Evolutionary conservation across 345 rosid species (phyloP).

Genomic region (Eucalyptus microcorys): DNA sequence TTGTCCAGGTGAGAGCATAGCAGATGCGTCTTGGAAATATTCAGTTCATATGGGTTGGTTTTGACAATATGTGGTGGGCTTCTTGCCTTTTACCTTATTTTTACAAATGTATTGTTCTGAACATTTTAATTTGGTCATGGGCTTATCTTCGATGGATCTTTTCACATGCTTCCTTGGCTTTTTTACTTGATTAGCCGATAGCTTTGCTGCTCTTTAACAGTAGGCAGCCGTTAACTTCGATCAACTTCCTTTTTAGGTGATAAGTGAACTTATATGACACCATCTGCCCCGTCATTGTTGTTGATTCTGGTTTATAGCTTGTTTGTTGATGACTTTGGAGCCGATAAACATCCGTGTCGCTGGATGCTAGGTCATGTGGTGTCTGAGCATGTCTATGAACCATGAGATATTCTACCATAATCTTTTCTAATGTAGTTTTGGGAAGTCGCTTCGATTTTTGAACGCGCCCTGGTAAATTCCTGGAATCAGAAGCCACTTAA

Average conservation of each 20-base stretch:
- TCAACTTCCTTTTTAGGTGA: background rate
- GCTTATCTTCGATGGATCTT: slow-evolving; percentile 9
- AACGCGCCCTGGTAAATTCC: background rate
- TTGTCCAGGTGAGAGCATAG: slow-evolving; percentile 25
- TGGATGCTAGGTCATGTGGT: background rate
- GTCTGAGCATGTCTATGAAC: background rate
- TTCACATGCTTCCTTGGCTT: background rate
- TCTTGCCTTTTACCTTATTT: background rate
- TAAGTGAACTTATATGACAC: background rate
- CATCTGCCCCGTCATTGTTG: background rate
- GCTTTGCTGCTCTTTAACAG: background rate
- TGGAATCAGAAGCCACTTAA: background rate
- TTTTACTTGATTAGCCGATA: background rate
- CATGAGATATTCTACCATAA: background rate
- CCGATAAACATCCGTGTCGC: background rate
- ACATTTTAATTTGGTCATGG: slow-evolving; percentile 9
- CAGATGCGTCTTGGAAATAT: background rate
- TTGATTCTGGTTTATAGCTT: background rate
- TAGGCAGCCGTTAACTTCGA: background rate
- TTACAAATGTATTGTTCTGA: slow-evolving; percentile 2
- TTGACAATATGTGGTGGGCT: background rate
- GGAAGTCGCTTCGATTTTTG: background rate
- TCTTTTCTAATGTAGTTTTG: background rate
- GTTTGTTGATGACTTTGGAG: background rate
- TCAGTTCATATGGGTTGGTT: background rate